Base-by-base conservation (phyloP, 495 filamentous ascomycete genomes). In the Penicillium coffeae region DNA sequence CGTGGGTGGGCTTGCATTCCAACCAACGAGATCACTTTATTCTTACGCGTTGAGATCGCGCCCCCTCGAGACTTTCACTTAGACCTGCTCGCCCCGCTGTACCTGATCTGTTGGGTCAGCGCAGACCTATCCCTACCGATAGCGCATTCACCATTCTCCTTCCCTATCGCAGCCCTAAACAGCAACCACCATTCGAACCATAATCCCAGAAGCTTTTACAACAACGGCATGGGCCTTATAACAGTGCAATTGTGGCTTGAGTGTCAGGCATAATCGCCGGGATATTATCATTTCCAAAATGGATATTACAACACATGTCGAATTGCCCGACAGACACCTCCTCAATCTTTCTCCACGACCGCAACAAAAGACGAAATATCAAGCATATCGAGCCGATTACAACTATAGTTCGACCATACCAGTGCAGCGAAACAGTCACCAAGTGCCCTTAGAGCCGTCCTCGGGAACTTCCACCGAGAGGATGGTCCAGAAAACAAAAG, bases 281-380 rank as follows among this genome's bases (percentile, higher is more conserved):
- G 27, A 20, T 22, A 14, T 20, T 22, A 13, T 13, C 21, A 30
- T 38, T 30, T 33, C 39, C 48, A 60, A 42, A 27, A 58, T 60
- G 58, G 63, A 60, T 38, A 58, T 63, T 56, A 57, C 55, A 37
- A 52, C 42, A 25, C 47, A 48, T 38, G 51, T 70, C 35, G 53
- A 65, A 47, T 46, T 66, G 34, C 59, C 67, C 10, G 62, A 65
- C 37, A 60, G 65, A 50, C 65, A 69, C 46, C 47, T 66, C n/a
- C 56, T 70, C 35, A 66, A 66, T 35, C 59, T 69, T 13, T 61
- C 64, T 20, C 56, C 62, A 40, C 67, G 65, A 45, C 48, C 52
- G 21, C 55, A 47, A 35, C 47, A 50, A 3, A 25, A 45, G 13
- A 33, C 35, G 21, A 37, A 52, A 20, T 64, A 64, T 42, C 42